Conservation (phyloP, 306 rosid genomes). For the Sicyos baderoa region DNA sequence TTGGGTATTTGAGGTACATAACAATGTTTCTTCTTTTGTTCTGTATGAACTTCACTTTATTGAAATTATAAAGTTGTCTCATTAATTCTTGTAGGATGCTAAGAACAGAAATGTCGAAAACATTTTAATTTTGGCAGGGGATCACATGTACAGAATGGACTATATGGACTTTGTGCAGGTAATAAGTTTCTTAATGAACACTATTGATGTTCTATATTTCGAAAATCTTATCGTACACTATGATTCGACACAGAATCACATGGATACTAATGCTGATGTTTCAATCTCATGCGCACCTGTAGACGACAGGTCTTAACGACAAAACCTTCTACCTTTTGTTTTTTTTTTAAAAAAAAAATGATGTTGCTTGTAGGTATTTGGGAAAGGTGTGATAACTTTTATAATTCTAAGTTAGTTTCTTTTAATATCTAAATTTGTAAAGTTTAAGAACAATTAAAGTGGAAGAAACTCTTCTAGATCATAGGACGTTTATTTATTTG, state of each 20-base stretch:
- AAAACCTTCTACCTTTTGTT: slow-evolving; percentile 20
- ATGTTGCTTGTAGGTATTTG: not conserved
- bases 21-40: slow-evolving; percentile 7
- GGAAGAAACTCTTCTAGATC: not conserved
- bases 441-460: not conserved
- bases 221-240: slow-evolving; percentile 18
- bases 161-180: slow-evolving; percentile 92
- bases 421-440: not conserved
- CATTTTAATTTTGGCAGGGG: slow-evolving; percentile 73
- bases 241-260: slow-evolving; percentile 58
- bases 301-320: slow-evolving; percentile 50
- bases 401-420: not conserved
- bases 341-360: not conserved
- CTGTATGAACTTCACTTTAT: not conserved
- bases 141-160: slow-evolving; percentile 91
- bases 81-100: slow-evolving; percentile 54
- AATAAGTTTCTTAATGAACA: slow-evolving; percentile 6
- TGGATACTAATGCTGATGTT: slow-evolving; percentile 68
- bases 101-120: slow-evolving; percentile 69
- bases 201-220: not conserved
- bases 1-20: slow-evolving; percentile 42
- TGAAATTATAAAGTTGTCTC: not conserved
- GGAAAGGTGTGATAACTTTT: not conserved
- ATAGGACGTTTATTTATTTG: not conserved
- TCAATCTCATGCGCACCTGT: slow-evolving; percentile 66